phyloP scores from a whole-genome alignment of 805 yeast genomes.

The Yarrowia porcina region DNA sequence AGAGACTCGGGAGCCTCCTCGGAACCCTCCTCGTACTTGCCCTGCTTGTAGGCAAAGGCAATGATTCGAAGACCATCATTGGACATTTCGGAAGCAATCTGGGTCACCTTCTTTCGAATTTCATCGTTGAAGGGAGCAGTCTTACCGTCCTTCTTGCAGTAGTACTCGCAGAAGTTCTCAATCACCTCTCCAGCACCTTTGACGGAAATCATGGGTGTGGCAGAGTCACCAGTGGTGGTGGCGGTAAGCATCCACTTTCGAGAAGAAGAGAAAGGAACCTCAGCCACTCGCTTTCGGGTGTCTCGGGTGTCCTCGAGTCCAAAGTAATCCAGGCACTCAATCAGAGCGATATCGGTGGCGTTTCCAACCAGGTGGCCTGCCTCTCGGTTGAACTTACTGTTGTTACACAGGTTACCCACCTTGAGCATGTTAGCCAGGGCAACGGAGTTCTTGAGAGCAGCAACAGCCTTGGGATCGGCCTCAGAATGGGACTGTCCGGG shows the following conservation, averaged over 20 bases:
- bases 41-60: conserved; percentile 60
- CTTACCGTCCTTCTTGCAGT: conserved; percentile 57
- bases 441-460: background rate
- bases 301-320: conserved; percentile 67
- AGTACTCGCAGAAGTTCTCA: conserved; percentile 57
- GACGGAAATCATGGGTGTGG: conserved; percentile 55
- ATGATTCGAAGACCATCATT: conserved; percentile 81
- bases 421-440: conserved; percentile 28
- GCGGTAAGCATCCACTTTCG: conserved; percentile 90
- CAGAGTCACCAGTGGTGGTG: conserved; percentile 55
- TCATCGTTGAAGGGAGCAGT: conserved; percentile 52
- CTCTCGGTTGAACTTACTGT: conserved; percentile 41
- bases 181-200: conserved; percentile 91
- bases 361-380: conserved; percentile 82
- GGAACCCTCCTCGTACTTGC: conserved; percentile 37
- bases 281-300: conserved; percentile 57
- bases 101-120: conserved; percentile 43
- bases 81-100: conserved; percentile 65
- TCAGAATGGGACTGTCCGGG: background rate
- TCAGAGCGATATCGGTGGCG: conserved; percentile 90
- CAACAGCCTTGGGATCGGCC: conserved; percentile 1
- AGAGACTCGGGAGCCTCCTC: conserved; percentile 47
- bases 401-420: conserved; percentile 40
- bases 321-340: conserved; percentile 69
- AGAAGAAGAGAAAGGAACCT: conserved; percentile 77